Conservation (phyloP, 1,284 basidiomycete species). For the Sporisorium reilianum region DNA sequence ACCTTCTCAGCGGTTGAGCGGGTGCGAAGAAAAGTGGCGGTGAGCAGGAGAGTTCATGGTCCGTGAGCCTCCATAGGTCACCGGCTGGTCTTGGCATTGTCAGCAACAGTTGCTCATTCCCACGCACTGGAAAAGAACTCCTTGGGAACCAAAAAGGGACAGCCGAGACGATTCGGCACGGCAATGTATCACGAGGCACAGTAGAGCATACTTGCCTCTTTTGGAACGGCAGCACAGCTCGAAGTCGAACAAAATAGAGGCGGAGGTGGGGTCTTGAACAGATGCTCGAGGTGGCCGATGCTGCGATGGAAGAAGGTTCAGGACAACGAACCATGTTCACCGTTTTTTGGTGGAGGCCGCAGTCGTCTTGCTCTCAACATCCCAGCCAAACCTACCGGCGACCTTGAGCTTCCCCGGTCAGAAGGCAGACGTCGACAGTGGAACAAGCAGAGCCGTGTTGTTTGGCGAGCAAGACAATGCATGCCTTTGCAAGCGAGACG, state of each 20-base stretch:
- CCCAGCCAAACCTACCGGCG: slow-evolving; percentile 1
- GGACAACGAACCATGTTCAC: too few relatives aligned
- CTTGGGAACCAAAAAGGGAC: background rate
- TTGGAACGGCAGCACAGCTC: background rate
- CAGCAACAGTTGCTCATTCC: background rate
- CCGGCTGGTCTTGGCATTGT: slow-evolving; percentile 34
- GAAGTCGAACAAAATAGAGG: background rate
- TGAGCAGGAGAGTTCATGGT: slow-evolving; percentile 1
- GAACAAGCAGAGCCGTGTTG: background rate
- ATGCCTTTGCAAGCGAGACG: background rate
- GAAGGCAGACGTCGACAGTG: background rate
- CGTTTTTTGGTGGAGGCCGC: background rate
- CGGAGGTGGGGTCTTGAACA: background rate
- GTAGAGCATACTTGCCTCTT: background rate
- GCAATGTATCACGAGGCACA: slow-evolving; percentile 11
- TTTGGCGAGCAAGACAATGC: background rate
- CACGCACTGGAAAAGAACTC: background rate
- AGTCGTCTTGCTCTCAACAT: too few relatives aligned
- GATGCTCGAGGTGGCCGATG: background rate
- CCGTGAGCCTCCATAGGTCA: slow-evolving; percentile 15
- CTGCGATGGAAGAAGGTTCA: background rate
- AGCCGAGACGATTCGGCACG: slow-evolving; percentile 21
- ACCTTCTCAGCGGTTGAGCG: background rate
- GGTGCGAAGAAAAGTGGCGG: background rate
- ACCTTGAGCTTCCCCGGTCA: slow-evolving; percentile 8